Conservation (phyloP, 2,329 filamentous ascomycete genomes). For the Ilyonectria robusta region DNA sequence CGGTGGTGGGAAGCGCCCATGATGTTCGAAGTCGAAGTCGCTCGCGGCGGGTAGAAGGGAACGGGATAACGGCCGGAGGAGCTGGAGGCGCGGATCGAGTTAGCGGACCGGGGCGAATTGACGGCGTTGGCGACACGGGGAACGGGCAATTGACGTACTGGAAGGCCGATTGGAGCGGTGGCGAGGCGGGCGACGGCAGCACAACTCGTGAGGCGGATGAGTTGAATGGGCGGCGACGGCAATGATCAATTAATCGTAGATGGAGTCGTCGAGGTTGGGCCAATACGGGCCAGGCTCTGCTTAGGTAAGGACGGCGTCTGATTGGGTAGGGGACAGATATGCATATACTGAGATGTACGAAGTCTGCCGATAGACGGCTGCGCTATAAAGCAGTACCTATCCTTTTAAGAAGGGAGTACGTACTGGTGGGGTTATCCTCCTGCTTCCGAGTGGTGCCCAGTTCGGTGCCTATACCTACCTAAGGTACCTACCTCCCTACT, state of each 20-base stretch:
- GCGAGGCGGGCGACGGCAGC: constrained; percentile 32
- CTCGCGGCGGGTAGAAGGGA: constrained; percentile 14
- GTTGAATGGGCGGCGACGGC: constrained; percentile 7
- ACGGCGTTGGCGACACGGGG: accelerated
- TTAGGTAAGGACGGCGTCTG: constrained; percentile 42
- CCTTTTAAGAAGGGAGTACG: constrained; percentile 14
- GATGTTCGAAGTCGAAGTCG: constrained; percentile 30
- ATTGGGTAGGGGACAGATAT: constrained; percentile 32
- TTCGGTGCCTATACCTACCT: background rate
- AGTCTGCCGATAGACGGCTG: background rate
- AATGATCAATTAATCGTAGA: constrained; percentile 33
- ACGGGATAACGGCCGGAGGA: constrained; percentile 5
- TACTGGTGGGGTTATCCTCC: constrained; percentile 19
- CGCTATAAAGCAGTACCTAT: constrained; percentile 7
- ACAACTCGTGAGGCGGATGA: constrained; percentile 19
- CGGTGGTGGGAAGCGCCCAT: constrained; percentile 46
- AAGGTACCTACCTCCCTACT: background rate
- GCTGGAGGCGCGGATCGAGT: background rate
- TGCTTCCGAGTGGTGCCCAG: background rate
- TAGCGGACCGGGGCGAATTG: background rate
- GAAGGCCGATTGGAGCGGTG: constrained; percentile 40
- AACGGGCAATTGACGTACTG: constrained; percentile 36
- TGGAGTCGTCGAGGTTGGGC: constrained; percentile 40
- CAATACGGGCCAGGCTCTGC: constrained; percentile 37
- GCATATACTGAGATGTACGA: background rate